Conservation (phyloP, 164 flowering plant genomes). For the Nelumbo lutea region DNA sequence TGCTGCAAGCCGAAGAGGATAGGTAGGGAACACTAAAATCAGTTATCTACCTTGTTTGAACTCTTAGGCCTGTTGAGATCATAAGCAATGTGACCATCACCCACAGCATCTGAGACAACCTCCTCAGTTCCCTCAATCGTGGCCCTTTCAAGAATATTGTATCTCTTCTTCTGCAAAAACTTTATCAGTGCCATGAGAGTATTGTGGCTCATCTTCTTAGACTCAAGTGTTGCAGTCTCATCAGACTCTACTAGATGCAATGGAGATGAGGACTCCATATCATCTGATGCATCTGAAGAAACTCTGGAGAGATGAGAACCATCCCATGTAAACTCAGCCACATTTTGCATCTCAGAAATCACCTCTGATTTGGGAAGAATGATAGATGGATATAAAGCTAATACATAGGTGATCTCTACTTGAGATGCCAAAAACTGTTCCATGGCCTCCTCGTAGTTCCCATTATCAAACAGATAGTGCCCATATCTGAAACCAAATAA, state of each 20-base stretch:
- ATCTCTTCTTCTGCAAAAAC: slow-evolving; percentile 83
- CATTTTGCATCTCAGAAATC: slow-evolving; percentile 58
- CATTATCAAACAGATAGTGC: slow-evolving; percentile 82
- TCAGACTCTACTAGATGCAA: slow-evolving; percentile 46
- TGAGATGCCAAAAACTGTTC: slow-evolving; percentile 92
- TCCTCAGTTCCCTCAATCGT: slow-evolving; percentile 93
- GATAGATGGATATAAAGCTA: slow-evolving; percentile 79
- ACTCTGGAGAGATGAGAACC: slow-evolving; percentile 69
- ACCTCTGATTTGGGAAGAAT: slow-evolving; percentile 63
- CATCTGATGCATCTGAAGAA: slow-evolving; percentile 87
- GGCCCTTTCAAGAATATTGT: slow-evolving; percentile 70
- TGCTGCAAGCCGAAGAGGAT: slow-evolving; percentile 1
- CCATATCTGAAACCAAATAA: slow-evolving; percentile 62
- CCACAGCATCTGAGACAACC: slow-evolving; percentile 82
- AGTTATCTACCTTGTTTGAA: slow-evolving; percentile 55
- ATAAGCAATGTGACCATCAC: slow-evolving; percentile 44
- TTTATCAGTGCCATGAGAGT: slow-evolving; percentile 92
- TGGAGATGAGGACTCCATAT: slow-evolving; percentile 59
- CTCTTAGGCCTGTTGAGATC: slow-evolving; percentile 47
- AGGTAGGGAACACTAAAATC: not conserved
- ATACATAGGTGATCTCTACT: slow-evolving; percentile 87
- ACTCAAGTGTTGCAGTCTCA: slow-evolving; percentile 55
- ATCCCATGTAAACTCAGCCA: slow-evolving; percentile 53
- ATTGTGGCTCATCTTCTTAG: slow-evolving; percentile 86
- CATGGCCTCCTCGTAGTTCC: slow-evolving; percentile 97